Evolutionary conservation across 2,329 filamentous ascomycete species (phyloP), one percentile per base, ranked within the genome.

Genomic region (Grosmannia serpens): DNA sequence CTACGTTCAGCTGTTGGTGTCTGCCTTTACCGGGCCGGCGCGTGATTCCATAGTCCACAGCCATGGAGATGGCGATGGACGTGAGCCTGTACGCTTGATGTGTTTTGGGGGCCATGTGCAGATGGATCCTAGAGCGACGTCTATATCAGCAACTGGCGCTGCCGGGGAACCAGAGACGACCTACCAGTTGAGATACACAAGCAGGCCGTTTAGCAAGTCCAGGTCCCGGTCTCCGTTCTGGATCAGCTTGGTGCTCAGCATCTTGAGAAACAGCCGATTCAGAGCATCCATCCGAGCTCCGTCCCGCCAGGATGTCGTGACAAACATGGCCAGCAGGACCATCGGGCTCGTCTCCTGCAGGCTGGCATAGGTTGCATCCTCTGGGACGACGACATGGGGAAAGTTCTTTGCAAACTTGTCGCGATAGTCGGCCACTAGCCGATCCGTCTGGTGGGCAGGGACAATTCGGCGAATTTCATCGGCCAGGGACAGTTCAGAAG

Each of bases 21-120:
- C 44, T 35, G 44, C 57, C 51, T 26, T 58, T 58, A 3, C 57
- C 50, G 4, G 57, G 57, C 31, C 57, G 57, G 1, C 57, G 57
- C 6, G 57, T 58, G 31, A 58, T 58, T 2, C 57, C 57, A 41
- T 58, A 58, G 46, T 58, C 57, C 10, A 44, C 52, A 4, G 57
- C 57, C 27, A 58, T 47, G 8, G 57, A 58, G 24, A 51, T 24
- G 17, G 57, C 57, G 3, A 58, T 58, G 41, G 41, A 27, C 57
- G 50, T 58, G 44, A 58, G 44, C 9, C 52, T 33, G 33, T 58
- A 58, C 44, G 52, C 29, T 6, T 41, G 57, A 6, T 49, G 52
- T 13, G 44, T 55, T 20, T 33, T 51, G 11, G 52, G 22, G 6
- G 29, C 7, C 51, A 54, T 54, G 44, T 58, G 52, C 17, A 58